These are phyloP conservation scores for Sugiyamaella xylanicola DNA, from an alignment of 1,139 yeast genomes.

Conservation along the genomic window DNA sequence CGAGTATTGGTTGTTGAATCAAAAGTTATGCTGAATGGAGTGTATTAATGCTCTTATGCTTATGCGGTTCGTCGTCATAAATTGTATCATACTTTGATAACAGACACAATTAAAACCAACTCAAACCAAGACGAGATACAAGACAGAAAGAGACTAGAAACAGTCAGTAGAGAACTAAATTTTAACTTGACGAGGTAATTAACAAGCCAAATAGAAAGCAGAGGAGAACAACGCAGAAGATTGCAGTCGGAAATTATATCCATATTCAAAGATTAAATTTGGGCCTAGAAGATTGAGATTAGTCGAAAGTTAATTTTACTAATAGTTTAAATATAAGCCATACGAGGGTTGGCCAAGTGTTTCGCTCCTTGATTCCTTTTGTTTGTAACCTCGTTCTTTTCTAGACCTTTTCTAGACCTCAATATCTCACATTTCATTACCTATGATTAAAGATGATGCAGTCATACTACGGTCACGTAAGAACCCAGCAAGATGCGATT, in stretches of 20 bases:
- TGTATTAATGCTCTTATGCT: constrained; percentile 7
- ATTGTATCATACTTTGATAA: not conserved
- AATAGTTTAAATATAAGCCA: not conserved
- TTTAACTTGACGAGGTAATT: not conserved
- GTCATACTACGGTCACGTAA: constrained; percentile 56
- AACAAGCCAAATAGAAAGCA: not conserved
- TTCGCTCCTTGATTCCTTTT: not conserved
- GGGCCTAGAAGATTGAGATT: not conserved
- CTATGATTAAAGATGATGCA: constrained; percentile 42
- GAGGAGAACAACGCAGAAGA: not conserved
- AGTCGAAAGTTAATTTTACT: not conserved
- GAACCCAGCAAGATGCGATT: constrained; percentile 56
- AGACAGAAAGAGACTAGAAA: not conserved
- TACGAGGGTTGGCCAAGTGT: not conserved
- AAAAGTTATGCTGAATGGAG: constrained; percentile 9
- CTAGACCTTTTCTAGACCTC: no score
- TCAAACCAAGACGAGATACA: not conserved
- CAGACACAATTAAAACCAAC: not conserved
- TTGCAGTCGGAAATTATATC: not conserved
- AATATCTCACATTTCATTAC: not conserved
- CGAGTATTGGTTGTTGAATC: not conserved
- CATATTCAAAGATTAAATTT: not conserved
- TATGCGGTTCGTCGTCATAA: constrained; percentile 3
- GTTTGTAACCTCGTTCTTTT: not conserved
- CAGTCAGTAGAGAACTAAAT: not conserved